A percentile compares a stretch with the other conserved stretches of the same genome.
Conservation (phyloP, 2,329 filamentous ascomycete genomes). For the Elsinoe perseae region DNA sequence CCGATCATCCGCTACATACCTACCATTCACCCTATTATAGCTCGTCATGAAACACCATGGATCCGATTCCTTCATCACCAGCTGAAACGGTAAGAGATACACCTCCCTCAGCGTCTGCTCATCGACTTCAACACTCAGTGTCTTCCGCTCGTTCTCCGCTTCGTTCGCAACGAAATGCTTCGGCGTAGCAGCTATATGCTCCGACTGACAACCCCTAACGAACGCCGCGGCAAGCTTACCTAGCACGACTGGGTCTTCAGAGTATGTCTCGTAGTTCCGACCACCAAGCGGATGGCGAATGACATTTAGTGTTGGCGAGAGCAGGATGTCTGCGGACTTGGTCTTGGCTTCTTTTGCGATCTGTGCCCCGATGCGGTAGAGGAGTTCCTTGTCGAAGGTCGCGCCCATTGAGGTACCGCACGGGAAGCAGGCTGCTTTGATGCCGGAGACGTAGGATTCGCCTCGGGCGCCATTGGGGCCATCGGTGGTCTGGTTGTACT, state of each 20-base stretch:
- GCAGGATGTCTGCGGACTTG: slow-evolving; percentile 63
- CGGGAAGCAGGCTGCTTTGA: slow-evolving; percentile 63
- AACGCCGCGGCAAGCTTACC: slow-evolving; percentile 58
- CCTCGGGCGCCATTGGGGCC: slow-evolving; percentile 64
- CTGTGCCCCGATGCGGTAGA: slow-evolving; percentile 61
- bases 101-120: slow-evolving; percentile 61
- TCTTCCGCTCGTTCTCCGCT: slow-evolving; percentile 60
- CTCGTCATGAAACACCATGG: slow-evolving; percentile 65
- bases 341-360: slow-evolving; percentile 65
- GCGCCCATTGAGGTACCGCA: slow-evolving; percentile 71
- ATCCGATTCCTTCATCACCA: slow-evolving; percentile 61
- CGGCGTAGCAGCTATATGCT: slow-evolving; percentile 66
- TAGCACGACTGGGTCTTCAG: slow-evolving; percentile 74
- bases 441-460: slow-evolving; percentile 59
- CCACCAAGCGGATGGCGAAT: slow-evolving; percentile 77
- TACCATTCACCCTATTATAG: slow-evolving; percentile 67
- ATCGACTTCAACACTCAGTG: slow-evolving; percentile 55
- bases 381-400: slow-evolving; percentile 66
- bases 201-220: slow-evolving; percentile 59
- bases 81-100: slow-evolving; percentile 68
- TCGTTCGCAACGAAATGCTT: slow-evolving; percentile 74
- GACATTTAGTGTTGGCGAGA: slow-evolving; percentile 73
- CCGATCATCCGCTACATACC: slow-evolving; percentile 58
- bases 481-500: slow-evolving; percentile 36
- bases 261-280: slow-evolving; percentile 79